Evolutionary conservation across 208 protist genomes (phyloP).

Genomic region (Acanthamoeba castellanii): DNA sequence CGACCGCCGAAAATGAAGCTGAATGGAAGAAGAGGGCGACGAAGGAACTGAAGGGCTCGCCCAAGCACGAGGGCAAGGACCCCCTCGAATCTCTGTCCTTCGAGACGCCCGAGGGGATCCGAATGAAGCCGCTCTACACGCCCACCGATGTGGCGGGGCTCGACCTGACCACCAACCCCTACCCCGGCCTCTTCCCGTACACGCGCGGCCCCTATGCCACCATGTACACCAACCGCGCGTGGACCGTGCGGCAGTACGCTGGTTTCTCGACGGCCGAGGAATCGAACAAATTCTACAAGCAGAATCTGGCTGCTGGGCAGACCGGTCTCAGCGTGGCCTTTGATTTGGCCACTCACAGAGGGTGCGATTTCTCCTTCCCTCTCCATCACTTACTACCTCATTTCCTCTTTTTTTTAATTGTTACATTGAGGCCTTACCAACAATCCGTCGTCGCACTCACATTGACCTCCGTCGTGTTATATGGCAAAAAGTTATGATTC

Average conservation of each 20-base stretch:
- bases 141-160: slow-evolving; percentile 77
- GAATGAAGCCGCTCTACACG: slow-evolving; percentile 94
- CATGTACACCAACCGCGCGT: slow-evolving; percentile 96
- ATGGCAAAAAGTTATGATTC: slow-evolving; percentile 92
- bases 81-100: slow-evolving; percentile 86
- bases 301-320: slow-evolving; percentile 94
- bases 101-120: slow-evolving; percentile 90
- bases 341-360: slow-evolving; percentile 96
- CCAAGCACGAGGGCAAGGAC: slow-evolving; percentile 83
- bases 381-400: background rate
- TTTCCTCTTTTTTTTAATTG: background rate
- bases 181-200: slow-evolving; percentile 94
- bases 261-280: slow-evolving; percentile 96
- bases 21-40: slow-evolving; percentile 23
- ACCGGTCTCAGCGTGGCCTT: slow-evolving; percentile 96
- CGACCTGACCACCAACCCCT: background rate
- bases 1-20: too few species aligned
- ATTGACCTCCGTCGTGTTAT: too few species aligned
- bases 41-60: slow-evolving; percentile 5
- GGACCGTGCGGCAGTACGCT: slow-evolving; percentile 97
- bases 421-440: too few species aligned
- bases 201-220: slow-evolving; percentile 95
- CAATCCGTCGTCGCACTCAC: too few species aligned
- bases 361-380: slow-evolving; percentile 73
- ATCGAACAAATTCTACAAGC: slow-evolving; percentile 96